Base-by-base conservation (phyloP, 306 rosid genomes). In the Citrullus amarus region DNA sequence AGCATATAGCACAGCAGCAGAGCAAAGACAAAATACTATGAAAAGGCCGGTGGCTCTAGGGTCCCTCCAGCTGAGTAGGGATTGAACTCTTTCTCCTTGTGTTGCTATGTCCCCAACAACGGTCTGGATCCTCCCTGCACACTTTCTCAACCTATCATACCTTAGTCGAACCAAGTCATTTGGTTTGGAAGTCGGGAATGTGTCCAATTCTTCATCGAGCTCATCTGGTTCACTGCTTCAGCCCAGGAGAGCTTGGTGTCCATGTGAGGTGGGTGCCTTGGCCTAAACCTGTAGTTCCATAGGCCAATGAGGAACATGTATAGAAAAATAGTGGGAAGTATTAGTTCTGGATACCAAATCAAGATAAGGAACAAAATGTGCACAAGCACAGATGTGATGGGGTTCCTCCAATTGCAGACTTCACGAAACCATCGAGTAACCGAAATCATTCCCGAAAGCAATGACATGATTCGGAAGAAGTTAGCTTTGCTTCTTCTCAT, bases 401-500 rank as follows among this genome's bases (percentile, higher is more conserved):
- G 87, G 51, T 88, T 95, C 85, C 84, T 95, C 99, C 99, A 95
- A 4, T 88, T 79, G 82, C 97, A 86, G 34, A 95, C 97, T 79
- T 92, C 97, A 30, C 67, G 67, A 34, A 95, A 83, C 99, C 99
- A 95, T 82, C 86, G 79, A 30, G 92, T 83, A 82, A 86, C 81
- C 2, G 89, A 79, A 70, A 95, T 80, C 82, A 86, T 36, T 14
- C 90, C 87, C 0, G 99, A 90, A 71, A 95, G 82, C 53, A 95
- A 87, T 0, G 99, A 89, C 96, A 95, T 92, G 56, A 92, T 82
- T 5, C 97, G 92, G 16, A 92, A 91, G 88, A 95, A 95, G 85
- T 95, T 95, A 8, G 97, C 97, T 83, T 92, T 95, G 92, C 99
- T 95, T 83, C 96, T 88, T 80, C 99, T 89, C 97, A 95, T 92